These are phyloP conservation scores for grape (Vitis vinifera) DNA, from an alignment of 164 flowering plant species.

Conservation along the genomic window DNA sequence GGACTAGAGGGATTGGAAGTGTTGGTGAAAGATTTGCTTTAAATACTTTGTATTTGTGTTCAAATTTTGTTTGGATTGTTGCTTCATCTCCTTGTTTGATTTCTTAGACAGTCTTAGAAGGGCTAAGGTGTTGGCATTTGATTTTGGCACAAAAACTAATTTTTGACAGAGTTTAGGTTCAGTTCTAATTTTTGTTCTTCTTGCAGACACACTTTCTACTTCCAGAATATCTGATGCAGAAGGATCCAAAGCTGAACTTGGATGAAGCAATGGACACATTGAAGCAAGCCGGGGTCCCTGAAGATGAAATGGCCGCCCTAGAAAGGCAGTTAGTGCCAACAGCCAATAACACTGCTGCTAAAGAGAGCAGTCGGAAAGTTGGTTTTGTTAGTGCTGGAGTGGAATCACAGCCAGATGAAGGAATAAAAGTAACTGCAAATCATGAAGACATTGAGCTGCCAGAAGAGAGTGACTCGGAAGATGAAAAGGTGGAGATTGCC, in stretches of 20 bases:
- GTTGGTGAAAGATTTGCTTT: too few relatives aligned
- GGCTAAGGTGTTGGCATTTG: too few relatives aligned
- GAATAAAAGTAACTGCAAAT: slow-evolving; percentile 37
- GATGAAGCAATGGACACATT: slow-evolving; percentile 79
- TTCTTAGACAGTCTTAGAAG: too few relatives aligned
- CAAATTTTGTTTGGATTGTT: too few relatives aligned
- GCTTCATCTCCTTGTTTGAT: too few relatives aligned
- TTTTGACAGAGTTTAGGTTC: not conserved
- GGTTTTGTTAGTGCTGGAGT: slow-evolving; percentile 97
- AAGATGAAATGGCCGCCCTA: slow-evolving; percentile 93
- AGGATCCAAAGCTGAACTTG: slow-evolving; percentile 61
- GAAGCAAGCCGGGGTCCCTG: slow-evolving; percentile 80
- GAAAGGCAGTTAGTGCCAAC: slow-evolving; percentile 75
- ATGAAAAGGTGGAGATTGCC: slow-evolving; percentile 63
- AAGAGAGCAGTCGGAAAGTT: slow-evolving; percentile 42
- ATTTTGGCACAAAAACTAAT: not conserved
- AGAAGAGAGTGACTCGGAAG: slow-evolving; percentile 71
- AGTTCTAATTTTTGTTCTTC: slow-evolving; percentile 3
- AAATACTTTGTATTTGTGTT: too few relatives aligned
- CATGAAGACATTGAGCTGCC: slow-evolving; percentile 85
- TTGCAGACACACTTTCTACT: slow-evolving; percentile 86
- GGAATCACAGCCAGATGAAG: slow-evolving; percentile 52
- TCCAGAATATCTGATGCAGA: slow-evolving; percentile 85
- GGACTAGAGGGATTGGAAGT: too few relatives aligned
- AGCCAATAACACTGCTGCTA: slow-evolving; percentile 21